A percentile compares a stretch with the other conserved stretches of the same genome.
Conservation (phyloP, 2,329 filamentous ascomycete species). For the Phaeophleospora eucalypticola region DNA sequence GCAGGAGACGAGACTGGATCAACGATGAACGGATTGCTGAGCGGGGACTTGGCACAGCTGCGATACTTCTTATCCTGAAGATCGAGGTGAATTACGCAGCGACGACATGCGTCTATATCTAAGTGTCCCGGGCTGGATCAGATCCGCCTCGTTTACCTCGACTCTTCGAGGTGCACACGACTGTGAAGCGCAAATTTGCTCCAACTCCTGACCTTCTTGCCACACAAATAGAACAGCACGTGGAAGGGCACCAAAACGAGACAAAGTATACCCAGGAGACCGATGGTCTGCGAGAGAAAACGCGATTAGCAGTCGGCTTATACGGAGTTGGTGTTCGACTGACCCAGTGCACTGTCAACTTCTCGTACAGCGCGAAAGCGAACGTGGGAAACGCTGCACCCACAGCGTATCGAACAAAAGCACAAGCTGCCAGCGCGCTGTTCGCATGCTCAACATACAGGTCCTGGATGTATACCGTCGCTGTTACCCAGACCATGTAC, state of each 20-base stretch:
- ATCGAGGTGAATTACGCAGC: too few relatives aligned
- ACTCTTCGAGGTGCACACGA: neutral
- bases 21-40: too few relatives aligned
- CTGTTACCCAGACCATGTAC: conserved; percentile 15
- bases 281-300: conserved; percentile 8
- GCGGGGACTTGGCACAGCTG: too few relatives aligned
- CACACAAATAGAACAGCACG: conserved; percentile 15
- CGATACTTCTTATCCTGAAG: too few relatives aligned
- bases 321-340: too few relatives aligned
- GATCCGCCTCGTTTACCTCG: too few relatives aligned
- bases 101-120: too few relatives aligned
- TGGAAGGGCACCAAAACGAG: conserved; percentile 9
- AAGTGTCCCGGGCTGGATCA: too few relatives aligned
- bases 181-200: conserved; percentile 11
- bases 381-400: conserved; percentile 11
- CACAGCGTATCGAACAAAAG: conserved; percentile 11
- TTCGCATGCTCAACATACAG: conserved; percentile 14
- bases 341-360: conserved; percentile 8
- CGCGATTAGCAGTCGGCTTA: neutral
- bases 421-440: conserved; percentile 12
- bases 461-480: conserved; percentile 14
- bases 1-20: too few relatives aligned
- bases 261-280: conserved; percentile 7
- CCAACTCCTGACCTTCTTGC: conserved; percentile 10
- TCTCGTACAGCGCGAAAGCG: conserved; percentile 6